Base-by-base conservation (phyloP, 2,329 filamentous ascomycete genomes). In the Laburnicola sp. region DNA sequence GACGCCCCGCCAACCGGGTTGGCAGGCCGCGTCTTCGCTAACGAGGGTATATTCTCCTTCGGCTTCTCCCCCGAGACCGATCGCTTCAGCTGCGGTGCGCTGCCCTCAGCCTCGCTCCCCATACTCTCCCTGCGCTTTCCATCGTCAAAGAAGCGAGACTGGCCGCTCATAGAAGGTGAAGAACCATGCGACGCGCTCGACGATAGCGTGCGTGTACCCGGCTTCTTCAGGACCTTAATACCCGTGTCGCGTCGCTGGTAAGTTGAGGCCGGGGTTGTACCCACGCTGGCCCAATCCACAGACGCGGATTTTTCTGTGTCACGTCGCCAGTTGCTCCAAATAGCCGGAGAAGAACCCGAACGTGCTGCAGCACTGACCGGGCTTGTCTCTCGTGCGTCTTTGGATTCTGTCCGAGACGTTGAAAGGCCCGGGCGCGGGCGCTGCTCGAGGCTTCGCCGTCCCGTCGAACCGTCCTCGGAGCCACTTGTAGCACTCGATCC, bases 1-100 rank as follows among this genome's bases (percentile, higher is more conserved):
- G 90, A 94, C 10, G 89, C 93, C n/a, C 89, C 89, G 6, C 93
- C 93, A 16, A 96, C 83, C 0, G 94, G 93, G 66, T 97, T 97
- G 28, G 84, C 79, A 5, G 84, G 80, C 50, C 85, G 82, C 11
- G 83, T 76, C 61, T 81, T 80, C 38, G 58, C 76, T 72, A 50
- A 69, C 49, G 51, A 51, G 50, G 62, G 57, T 22, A 65, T 48
- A 54, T 73, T 74, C 60, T 70, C 70, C 54, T 75, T 75, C 45
- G 63, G 71, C 63, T 68, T 69, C 37, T 70, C 66, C 3, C 64
- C 56, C 42, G 65, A 69, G 6, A 60, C 58, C 3, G 51, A 50
- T 39, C 63, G 54, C 56, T 62, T 77, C 62, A 63, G 58, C 10
- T 58, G 56, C 21, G 53, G 36, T 35, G 50, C 49, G 27, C 49